Evolutionary conservation across 1,139 yeast species (phyloP), one percentile per base, ranked within the genome.

Genomic region (Zhuliangozyma parablackwelliae): DNA sequence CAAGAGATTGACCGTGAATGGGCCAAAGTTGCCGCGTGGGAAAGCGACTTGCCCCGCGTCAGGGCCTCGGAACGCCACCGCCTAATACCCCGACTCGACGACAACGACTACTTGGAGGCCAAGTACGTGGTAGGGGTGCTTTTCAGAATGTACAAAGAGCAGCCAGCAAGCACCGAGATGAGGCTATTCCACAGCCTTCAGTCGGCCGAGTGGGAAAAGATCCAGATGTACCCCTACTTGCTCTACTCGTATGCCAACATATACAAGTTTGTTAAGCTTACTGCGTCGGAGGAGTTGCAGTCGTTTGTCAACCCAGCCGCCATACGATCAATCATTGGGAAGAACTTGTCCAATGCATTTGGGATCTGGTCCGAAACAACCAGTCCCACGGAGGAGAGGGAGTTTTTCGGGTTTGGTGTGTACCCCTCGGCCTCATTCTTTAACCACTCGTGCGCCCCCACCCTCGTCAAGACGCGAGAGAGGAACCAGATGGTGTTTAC

Each of bases 321-420:
- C 3, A 58, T 82, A 20, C 62, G 87, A 34, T 57, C 62, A 7
- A 68, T 78, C 5, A 63, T 80, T 33, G 89, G 89, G 2, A 63
- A 72, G 29, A 84, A 80, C 44, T 72, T 81, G 28, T 82, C 85
- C n/a, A 82, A 82, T 51, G 82, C 89, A 0, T 82, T 82, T 58
- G 89, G 89, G 0, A 78, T 81, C 13, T 81, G 90, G 87, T 79
- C 83, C 32, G 49, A 56, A 3, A 47, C 57, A 3, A 50, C 56
- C 1, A 48, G 53, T 33, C 53, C 65, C 45, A 47, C 60, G 10
- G 75, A 64, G 34, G 79, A 77, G 32, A 69, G 74, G 39, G 90
- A 82, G 50, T 80, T 76, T 48, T 65, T 80, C 36, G 90, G 90
- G 0, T 79, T 78, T 46, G 73, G 78, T n/a, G 69, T 82, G 2